Conservation (phyloP, 2,329 filamentous ascomycete genomes). For the Epicoccum nigrum region DNA sequence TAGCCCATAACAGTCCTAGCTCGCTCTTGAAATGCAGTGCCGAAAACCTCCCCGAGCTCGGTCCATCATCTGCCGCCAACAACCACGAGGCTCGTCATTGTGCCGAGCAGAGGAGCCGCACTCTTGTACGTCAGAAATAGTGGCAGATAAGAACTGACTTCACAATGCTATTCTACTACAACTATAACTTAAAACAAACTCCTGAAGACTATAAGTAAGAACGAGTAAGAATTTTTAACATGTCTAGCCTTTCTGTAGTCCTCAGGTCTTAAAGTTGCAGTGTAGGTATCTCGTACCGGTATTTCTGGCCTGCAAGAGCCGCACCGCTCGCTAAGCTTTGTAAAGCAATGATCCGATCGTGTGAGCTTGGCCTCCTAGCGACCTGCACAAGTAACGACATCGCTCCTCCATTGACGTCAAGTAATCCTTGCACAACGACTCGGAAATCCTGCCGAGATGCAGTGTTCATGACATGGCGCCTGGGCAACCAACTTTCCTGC, state of each 20-base stretch:
- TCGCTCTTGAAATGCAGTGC: neutral
- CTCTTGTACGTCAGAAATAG: too few relatives aligned
- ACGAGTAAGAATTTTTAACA: too few relatives aligned
- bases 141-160: too few relatives aligned
- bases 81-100: neutral
- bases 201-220: too few relatives aligned
- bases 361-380: neutral
- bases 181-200: too few relatives aligned
- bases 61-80: conserved; percentile 3
- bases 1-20: too few relatives aligned
- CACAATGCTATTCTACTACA: too few relatives aligned
- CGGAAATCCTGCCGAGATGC: conserved; percentile 8
- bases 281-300: too few relatives aligned
- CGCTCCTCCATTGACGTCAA: conserved; percentile 10
- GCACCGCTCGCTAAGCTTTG: conserved; percentile 9
- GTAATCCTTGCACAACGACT: neutral
- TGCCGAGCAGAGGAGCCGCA: conserved; percentile 11
- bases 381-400: neutral
- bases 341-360: conserved; percentile 13
- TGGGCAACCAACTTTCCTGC: conserved; percentile 3
- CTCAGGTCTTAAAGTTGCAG: too few relatives aligned
- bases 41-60: conserved; percentile 1
- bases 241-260: too few relatives aligned
- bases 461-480: neutral
- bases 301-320: too few relatives aligned